Conservation (phyloP, 495 filamentous ascomycete species). For the Penicillium soppii region DNA sequence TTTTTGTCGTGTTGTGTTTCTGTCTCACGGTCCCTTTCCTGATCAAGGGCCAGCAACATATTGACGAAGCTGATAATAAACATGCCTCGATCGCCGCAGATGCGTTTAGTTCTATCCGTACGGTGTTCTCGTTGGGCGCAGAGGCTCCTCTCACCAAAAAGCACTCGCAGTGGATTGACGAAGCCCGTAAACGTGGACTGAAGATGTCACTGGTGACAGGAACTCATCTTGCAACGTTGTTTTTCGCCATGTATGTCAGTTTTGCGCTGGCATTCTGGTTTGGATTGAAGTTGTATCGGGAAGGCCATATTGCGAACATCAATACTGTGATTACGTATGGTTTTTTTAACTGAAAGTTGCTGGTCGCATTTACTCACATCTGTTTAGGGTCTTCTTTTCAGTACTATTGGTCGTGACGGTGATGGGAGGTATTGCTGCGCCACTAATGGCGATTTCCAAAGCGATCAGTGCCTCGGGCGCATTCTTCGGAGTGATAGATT, state of each 20-base stretch:
- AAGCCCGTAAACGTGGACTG: constrained; percentile 53
- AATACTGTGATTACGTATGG: constrained; percentile 50
- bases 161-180: constrained; percentile 54
- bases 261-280: constrained; percentile 55
- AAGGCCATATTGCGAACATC: constrained; percentile 36
- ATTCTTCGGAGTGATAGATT: constrained; percentile 50
- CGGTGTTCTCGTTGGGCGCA: constrained; percentile 55
- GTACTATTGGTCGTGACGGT: constrained; percentile 31
- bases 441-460: constrained; percentile 47
- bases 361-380: neutral
- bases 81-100: constrained; percentile 48
- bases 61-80: constrained; percentile 27
- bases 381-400: constrained; percentile 50
- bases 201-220: constrained; percentile 24
- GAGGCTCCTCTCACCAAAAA: constrained; percentile 34
- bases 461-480: constrained; percentile 45
- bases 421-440: constrained; percentile 31
- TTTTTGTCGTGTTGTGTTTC: constrained; percentile 37
- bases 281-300: constrained; percentile 40
- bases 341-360: constrained; percentile 10
- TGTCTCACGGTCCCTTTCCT: constrained; percentile 36
- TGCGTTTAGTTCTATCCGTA: constrained; percentile 47
- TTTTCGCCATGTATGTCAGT: constrained; percentile 45
- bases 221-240: constrained; percentile 29
- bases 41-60: constrained; percentile 33